phyloP scores from a whole-genome alignment of 139 green algal genomes.

The Coccomyxa sp. region DNA sequence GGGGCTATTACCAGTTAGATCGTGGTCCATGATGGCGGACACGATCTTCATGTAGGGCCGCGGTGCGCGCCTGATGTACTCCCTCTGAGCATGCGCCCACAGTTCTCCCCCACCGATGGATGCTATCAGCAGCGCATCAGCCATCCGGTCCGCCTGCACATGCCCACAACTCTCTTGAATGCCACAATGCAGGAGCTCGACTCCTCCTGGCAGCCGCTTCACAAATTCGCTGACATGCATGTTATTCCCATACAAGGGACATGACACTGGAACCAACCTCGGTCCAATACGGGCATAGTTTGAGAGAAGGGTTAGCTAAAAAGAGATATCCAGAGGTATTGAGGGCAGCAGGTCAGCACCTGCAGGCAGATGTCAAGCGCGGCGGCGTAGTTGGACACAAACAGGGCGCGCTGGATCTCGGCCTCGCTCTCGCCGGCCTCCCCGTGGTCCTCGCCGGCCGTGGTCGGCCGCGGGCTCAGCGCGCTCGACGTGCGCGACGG shows the following conservation, averaged over 20 bases:
- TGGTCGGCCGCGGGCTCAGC: neutral
- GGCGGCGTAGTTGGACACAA: slow-evolving; percentile 84
- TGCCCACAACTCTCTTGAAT: slow-evolving; percentile 13
- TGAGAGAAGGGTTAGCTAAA: neutral
- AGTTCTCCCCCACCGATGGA: slow-evolving; percentile 57
- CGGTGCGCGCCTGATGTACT: slow-evolving; percentile 73
- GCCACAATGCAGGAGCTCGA: neutral
- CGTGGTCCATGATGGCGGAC: slow-evolving; percentile 49
- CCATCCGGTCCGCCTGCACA: slow-evolving; percentile 56
- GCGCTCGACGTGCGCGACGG: neutral
- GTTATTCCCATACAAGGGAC: neutral
- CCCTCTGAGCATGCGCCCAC: slow-evolving; percentile 40
- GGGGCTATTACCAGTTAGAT: slow-evolving; percentile 43
- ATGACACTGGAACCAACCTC: neutral
- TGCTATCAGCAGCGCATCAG: slow-evolving; percentile 92
- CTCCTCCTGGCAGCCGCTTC: neutral
- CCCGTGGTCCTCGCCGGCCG: slow-evolving; percentile 8
- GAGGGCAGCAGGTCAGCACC: slow-evolving; percentile 29
- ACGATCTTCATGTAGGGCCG: slow-evolving; percentile 82
- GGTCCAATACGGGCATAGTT: neutral
- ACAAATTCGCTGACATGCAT: neutral
- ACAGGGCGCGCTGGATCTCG: slow-evolving; percentile 79
- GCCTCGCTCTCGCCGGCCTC: slow-evolving; percentile 56
- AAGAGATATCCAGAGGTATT: neutral
- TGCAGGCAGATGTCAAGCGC: slow-evolving; percentile 87